Percentiles rank a stretch among this genome's conserved stretches.
phyloP scores from a whole-genome alignment of 352 stramenopile genomes.

The Phytophthora ohioensis region DNA sequence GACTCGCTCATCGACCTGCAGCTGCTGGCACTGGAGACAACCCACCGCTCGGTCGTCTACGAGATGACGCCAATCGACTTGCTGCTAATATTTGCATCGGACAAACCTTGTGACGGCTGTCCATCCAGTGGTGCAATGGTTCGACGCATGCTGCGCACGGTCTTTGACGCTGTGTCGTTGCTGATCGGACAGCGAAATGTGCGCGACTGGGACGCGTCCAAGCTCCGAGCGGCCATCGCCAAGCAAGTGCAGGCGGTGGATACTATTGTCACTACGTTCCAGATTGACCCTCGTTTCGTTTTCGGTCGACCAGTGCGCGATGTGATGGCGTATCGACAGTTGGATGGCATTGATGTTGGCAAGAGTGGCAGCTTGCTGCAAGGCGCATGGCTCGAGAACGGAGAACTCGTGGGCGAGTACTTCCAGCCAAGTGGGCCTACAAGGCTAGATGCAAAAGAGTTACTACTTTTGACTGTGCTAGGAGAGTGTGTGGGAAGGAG shows the following conservation, averaged over 20 bases:
- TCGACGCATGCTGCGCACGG: constrained; percentile 41
- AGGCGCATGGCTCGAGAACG: constrained; percentile 37
- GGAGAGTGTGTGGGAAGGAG: constrained; percentile 30
- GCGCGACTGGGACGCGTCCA: constrained; percentile 41
- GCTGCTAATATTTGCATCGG: constrained; percentile 44
- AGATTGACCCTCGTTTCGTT: constrained; percentile 35
- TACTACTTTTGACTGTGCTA: constrained; percentile 32
- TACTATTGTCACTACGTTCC: constrained; percentile 34
- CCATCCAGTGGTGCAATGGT: background rate
- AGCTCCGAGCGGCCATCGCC: constrained; percentile 43
- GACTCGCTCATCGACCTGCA: constrained; percentile 13
- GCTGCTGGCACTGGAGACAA: constrained; percentile 41
- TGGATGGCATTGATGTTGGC: constrained; percentile 27
- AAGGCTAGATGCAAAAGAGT: constrained; percentile 22
- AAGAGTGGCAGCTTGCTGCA: constrained; percentile 27
- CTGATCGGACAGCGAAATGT: constrained; percentile 33
- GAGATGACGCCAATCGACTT: constrained; percentile 39
- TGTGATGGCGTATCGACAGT: constrained; percentile 18
- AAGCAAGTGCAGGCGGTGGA: constrained; percentile 48
- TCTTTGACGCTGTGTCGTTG: constrained; percentile 32
- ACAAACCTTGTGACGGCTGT: constrained; percentile 29
- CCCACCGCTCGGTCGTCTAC: constrained; percentile 47
- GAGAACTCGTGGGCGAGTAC: constrained; percentile 32
- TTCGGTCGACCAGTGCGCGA: constrained; percentile 38
- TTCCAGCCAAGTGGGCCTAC: constrained; percentile 10